These are phyloP conservation scores for Neostapfia colusana DNA, from an alignment of 176 grass and related monocot genomes.

Conservation along the genomic window DNA sequence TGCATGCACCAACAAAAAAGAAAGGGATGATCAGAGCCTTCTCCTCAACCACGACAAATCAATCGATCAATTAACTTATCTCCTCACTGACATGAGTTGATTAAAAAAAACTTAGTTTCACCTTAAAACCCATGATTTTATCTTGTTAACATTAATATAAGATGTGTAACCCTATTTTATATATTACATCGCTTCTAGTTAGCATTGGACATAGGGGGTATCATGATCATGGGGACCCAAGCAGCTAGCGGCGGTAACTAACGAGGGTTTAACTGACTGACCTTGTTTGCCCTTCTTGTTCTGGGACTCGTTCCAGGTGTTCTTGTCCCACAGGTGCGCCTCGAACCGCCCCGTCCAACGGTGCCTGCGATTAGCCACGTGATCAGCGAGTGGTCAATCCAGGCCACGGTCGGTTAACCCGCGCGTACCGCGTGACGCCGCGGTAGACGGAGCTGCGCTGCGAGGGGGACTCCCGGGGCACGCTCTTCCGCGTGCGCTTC, in stretches of 20 bases:
- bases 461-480: conserved; percentile 61
- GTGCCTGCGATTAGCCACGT: conserved; percentile 46
- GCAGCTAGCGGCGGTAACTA: not conserved
- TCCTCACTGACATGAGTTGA: not conserved
- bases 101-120: no score
- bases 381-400: not conserved
- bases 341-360: conserved; percentile 90
- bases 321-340: conserved; percentile 98
- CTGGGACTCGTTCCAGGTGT: conserved; percentile 90
- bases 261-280: not conserved
- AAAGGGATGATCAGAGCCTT: conserved; percentile 25
- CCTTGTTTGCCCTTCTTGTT: conserved; percentile 98
- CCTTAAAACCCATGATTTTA: not conserved
- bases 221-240: not conserved
- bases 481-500: conserved; percentile 78
- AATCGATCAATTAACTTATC: not conserved
- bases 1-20: conserved; percentile 54
- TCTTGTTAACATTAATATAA: not conserved
- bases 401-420: not conserved
- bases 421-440: conserved; percentile 71
- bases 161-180: not conserved
- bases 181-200: not conserved
- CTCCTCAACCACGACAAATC: not conserved
- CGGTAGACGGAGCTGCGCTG: conserved; percentile 89
- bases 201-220: not conserved